Percentiles rank a stretch among this genome's conserved stretches.
Evolutionary conservation across 1,139 yeast genomes (phyloP).

Genomic region (Kurtzmaniella natalensis): DNA sequence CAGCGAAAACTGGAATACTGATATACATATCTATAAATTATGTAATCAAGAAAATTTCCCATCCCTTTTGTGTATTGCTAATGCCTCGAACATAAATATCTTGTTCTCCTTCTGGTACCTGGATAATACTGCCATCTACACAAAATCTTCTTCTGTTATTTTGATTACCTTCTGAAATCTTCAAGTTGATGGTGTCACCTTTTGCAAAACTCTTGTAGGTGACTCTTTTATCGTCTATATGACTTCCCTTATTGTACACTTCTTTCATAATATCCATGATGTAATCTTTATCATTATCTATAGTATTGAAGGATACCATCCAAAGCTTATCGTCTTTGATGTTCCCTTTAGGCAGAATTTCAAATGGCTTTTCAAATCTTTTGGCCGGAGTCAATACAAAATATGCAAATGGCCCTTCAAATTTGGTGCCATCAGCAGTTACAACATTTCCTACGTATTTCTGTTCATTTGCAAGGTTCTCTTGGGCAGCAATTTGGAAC

Average conservation of each 20-base stretch:
- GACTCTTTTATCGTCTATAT: conserved; percentile 42
- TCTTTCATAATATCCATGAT: conserved; percentile 55
- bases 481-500: conserved; percentile 64
- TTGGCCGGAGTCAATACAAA: conserved; percentile 60
- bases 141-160: conserved; percentile 40
- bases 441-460: conserved; percentile 43
- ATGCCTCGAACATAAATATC: conserved; percentile 14
- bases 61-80: conserved; percentile 21
- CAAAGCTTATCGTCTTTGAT: conserved; percentile 49
- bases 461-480: conserved; percentile 47
- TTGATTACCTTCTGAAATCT: conserved; percentile 15
- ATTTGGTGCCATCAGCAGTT: conserved; percentile 9
- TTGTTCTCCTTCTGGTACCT: conserved; percentile 22
- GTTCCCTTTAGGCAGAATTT: conserved; percentile 67
- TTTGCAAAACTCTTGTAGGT: conserved; percentile 32
- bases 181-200: conserved; percentile 24
- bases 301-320: conserved; percentile 48
- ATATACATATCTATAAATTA: conserved; percentile 1
- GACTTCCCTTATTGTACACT: conserved; percentile 58
- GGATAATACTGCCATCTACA: conserved; percentile 48
- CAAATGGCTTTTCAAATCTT: conserved; percentile 62
- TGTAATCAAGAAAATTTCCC: conserved; percentile 16
- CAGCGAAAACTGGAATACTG: too few species aligned
- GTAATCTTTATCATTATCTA: conserved; percentile 17
- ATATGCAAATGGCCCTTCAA: conserved; percentile 55